These are phyloP conservation scores for Trichoderma sp. DNA, from an alignment of 2,329 filamentous ascomycete species.

Conservation along the genomic window DNA sequence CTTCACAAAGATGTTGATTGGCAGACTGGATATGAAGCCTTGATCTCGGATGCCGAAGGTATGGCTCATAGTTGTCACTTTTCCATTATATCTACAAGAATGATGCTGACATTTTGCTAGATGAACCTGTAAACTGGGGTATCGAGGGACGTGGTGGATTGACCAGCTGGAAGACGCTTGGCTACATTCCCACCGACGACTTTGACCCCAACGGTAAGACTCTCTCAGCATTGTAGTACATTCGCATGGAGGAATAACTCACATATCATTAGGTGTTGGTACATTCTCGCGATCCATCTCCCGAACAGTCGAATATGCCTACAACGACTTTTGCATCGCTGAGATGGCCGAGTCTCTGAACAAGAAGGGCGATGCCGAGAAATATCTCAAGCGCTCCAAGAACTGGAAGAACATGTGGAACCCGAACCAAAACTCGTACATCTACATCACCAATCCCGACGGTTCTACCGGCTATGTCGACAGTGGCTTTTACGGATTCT, in stretches of 20 bases:
- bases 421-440: conserved; percentile 24
- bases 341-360: conserved; percentile 59
- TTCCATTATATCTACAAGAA: no score
- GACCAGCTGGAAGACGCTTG: conserved; percentile 65
- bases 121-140: conserved; percentile 59
- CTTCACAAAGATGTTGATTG: conserved; percentile 63
- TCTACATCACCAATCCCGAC: conserved; percentile 8
- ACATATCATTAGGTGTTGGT: conserved; percentile 52
- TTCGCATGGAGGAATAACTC: no score
- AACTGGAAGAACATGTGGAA: conserved; percentile 71
- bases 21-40: conserved; percentile 67
- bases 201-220: conserved; percentile 55
- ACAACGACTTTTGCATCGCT: conserved; percentile 72
- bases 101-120: conserved; percentile 32
- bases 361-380: conserved; percentile 48
- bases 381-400: conserved; percentile 58
- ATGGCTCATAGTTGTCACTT: conserved; percentile 25
- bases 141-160: conserved; percentile 70
- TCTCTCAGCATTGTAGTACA: no score
- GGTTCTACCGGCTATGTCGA: conserved; percentile 13
- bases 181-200: conserved; percentile 70
- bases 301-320: conserved; percentile 74
- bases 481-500: conserved; percentile 52
- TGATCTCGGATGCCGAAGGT: conserved; percentile 68
- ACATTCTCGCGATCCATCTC: conserved; percentile 67